Evolutionary conservation across 306 rosid genomes (phyloP).

Genomic region (Cicer pinnatifidum): DNA sequence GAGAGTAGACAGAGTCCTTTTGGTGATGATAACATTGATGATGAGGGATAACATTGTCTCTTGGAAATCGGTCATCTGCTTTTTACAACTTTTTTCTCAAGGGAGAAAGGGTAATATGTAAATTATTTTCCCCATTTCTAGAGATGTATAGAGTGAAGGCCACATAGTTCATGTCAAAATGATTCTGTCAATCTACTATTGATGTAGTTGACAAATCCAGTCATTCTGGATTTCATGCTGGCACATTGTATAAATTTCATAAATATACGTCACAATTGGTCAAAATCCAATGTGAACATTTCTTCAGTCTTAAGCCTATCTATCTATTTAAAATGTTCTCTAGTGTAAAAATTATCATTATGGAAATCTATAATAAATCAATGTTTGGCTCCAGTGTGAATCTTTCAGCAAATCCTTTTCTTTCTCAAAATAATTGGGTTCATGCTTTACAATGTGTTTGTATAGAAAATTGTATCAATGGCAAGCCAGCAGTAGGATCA

Average conservation of each 20-base stretch:
- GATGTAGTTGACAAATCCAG: constrained; percentile 63
- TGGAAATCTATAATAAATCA: constrained; percentile 48
- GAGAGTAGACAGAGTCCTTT: constrained; percentile 81
- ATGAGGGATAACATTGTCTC: constrained; percentile 65
- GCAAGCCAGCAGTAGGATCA: constrained; percentile 37
- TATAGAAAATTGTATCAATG: constrained; percentile 38
- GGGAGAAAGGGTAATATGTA: constrained; percentile 75
- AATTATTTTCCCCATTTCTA: constrained; percentile 74
- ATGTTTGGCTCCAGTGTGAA: constrained; percentile 53
- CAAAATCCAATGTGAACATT: constrained; percentile 73
- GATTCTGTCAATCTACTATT: constrained; percentile 61
- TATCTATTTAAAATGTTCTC: constrained; percentile 35
- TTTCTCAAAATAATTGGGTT: constrained; percentile 32
- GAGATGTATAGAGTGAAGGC: constrained; percentile 86
- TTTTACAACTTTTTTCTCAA: constrained; percentile 68
- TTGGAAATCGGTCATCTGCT: constrained; percentile 53
- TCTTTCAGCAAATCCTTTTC: constrained; percentile 41
- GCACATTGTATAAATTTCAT: constrained; percentile 77
- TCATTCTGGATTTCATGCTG: constrained; percentile 68
- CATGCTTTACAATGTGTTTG: constrained; percentile 36
- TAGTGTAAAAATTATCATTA: constrained; percentile 51
- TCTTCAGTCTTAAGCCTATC: constrained; percentile 44
- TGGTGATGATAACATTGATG: constrained; percentile 72
- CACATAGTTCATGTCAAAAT: constrained; percentile 57
- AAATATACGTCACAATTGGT: constrained; percentile 75